Evolutionary conservation across 2,329 filamentous ascomycete genomes (phyloP).

Genomic region (Fusarium irregulare): DNA sequence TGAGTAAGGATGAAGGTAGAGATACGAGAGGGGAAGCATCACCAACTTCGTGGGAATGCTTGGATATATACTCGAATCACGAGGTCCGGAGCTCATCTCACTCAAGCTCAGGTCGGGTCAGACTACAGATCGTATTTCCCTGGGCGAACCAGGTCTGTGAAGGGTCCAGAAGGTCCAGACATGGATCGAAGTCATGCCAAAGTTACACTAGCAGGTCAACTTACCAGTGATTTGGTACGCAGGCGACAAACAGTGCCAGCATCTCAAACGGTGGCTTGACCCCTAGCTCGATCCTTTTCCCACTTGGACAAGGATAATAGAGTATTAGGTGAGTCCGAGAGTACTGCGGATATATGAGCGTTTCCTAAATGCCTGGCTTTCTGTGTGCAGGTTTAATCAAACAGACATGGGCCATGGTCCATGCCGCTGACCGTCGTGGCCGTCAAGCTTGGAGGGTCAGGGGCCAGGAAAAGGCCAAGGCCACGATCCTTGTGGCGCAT

Average conservation of each 20-base stretch:
- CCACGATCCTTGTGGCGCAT: conserved; percentile 29
- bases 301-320: conserved; percentile 10
- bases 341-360: not conserved
- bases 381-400: conserved; percentile 21
- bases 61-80: conserved; percentile 41
- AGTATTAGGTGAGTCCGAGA: not conserved
- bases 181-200: conserved; percentile 6
- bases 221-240: conserved; percentile 8
- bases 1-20: conserved; percentile 33
- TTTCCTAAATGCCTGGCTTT: not conserved
- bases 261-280: conserved; percentile 42
- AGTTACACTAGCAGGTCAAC: conserved; percentile 32
- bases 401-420: conserved; percentile 4
- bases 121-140: conserved; percentile 15
- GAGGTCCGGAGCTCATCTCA: not conserved
- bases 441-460: conserved; percentile 15
- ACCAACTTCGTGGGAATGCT: conserved; percentile 9
- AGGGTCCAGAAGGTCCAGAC: conserved; percentile 1
- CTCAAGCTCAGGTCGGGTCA: conserved; percentile 20
- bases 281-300: conserved; percentile 24
- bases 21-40: not conserved
- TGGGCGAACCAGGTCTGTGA: not conserved
- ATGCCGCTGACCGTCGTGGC: conserved; percentile 10
- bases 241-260: conserved; percentile 24
- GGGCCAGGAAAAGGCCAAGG: conserved; percentile 5